Conservation (phyloP, 768 basidiomycete species). For the Suillus occidentalis region DNA sequence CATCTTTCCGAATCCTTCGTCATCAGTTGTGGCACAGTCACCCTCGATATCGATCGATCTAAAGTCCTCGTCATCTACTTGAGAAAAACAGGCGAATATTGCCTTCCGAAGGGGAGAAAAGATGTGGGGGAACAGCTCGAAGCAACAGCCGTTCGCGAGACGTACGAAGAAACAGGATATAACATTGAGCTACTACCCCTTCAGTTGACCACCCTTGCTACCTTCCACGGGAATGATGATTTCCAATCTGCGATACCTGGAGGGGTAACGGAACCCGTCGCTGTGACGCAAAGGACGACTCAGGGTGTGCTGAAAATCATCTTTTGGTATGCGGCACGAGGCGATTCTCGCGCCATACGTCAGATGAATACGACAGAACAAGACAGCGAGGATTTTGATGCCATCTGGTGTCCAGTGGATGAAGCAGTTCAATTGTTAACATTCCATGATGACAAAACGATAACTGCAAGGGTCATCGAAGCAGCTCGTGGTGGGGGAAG, state of each 20-base stretch:
- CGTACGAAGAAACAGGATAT: too few relatives aligned
- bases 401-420: slow-evolving; percentile 37
- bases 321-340: slow-evolving; percentile 50
- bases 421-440: slow-evolving; percentile 38
- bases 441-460: slow-evolving; percentile 33
- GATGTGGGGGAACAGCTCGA: too few relatives aligned
- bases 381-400: slow-evolving; percentile 41
- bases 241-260: slow-evolving; percentile 21
- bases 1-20: too few relatives aligned
- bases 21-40: too few relatives aligned
- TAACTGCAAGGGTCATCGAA: not conserved
- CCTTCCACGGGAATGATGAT: slow-evolving; percentile 38
- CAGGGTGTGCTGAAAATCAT: slow-evolving; percentile 43
- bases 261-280: slow-evolving; percentile 35
- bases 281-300: slow-evolving; percentile 32
- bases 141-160: too few relatives aligned
- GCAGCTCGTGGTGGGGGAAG: not conserved
- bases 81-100: too few relatives aligned
- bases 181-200: too few relatives aligned
- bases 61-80: too few relatives aligned
- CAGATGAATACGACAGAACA: slow-evolving; percentile 45
- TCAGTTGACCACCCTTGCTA: too few relatives aligned
- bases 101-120: too few relatives aligned
- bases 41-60: too few relatives aligned
- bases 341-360: slow-evolving; percentile 29